These are phyloP conservation scores for Trypanosoma congolense DNA, from an alignment of 208 protist species.

Conservation along the genomic window DNA sequence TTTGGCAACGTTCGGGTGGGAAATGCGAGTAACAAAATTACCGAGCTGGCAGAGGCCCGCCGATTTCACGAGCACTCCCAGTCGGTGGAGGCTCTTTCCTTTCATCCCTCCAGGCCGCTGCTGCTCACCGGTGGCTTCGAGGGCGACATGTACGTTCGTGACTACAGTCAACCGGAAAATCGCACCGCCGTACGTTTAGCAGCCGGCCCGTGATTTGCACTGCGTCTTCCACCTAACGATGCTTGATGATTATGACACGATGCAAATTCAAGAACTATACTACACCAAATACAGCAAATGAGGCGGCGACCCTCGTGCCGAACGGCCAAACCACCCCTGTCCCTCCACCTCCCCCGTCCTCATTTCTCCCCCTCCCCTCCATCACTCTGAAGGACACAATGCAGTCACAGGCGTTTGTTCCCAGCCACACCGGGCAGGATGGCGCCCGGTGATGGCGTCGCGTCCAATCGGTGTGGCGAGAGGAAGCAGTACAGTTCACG, in stretches of 20 bases:
- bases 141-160: constrained; percentile 54
- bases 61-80: constrained; percentile 68
- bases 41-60: constrained; percentile 63
- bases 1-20: constrained; percentile 15
- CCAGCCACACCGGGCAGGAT: not conserved
- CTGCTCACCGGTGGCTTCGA: constrained; percentile 65
- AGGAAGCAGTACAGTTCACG: no score
- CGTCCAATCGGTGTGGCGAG: not conserved
- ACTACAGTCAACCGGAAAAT: constrained; percentile 60
- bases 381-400: no score
- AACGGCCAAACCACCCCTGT: no score
- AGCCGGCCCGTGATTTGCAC: not conserved
- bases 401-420: not conserved
- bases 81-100: constrained; percentile 69
- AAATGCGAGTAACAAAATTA: constrained; percentile 78
- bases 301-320: no score
- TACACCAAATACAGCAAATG: not conserved
- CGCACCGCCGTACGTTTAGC: constrained; percentile 25
- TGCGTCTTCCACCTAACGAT: constrained; percentile 1
- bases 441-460: not conserved
- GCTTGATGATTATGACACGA: constrained; percentile 13
- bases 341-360: no score
- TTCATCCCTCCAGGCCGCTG: constrained; percentile 62
- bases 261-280: constrained; percentile 5
- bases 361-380: no score